Conservation (phyloP, 1,139 yeast genomes). For the Candida sojae region DNA sequence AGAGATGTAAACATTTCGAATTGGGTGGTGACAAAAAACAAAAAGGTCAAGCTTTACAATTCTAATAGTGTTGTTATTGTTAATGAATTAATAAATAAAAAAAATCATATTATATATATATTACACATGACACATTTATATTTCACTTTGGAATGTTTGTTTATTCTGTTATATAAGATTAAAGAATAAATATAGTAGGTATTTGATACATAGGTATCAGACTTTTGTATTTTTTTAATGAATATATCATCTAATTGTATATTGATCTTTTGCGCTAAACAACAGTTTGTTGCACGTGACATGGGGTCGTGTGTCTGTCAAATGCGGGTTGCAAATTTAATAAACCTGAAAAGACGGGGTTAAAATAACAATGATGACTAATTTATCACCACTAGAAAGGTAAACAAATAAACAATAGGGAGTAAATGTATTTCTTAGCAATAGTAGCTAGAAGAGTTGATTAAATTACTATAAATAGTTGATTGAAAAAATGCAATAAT, state of each 20-base stretch:
- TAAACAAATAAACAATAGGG: background rate
- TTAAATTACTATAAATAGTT: no score
- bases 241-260: background rate
- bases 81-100: conserved; percentile 6
- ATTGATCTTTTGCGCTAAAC: background rate
- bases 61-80: conserved; percentile 46
- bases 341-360: background rate
- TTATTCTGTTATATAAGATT: background rate
- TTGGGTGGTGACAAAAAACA: conserved; percentile 99
- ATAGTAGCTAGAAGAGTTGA: no score
- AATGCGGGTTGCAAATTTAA: background rate
- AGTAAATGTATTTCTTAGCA: background rate
- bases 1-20: conserved; percentile 99
- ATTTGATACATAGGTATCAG: background rate
- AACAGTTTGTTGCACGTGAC: background rate
- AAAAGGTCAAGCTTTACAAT: conserved; percentile 98
- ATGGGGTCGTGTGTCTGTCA: background rate
- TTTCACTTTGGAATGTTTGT: background rate
- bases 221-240: background rate
- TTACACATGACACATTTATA: conserved; percentile 1
- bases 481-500: no score
- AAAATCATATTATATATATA: conserved; percentile 1
- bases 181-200: background rate
- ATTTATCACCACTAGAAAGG: background rate
- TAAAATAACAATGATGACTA: background rate